These are phyloP conservation scores for Candida caryicola DNA, from an alignment of 805 yeast genomes.

Conservation along the genomic window DNA sequence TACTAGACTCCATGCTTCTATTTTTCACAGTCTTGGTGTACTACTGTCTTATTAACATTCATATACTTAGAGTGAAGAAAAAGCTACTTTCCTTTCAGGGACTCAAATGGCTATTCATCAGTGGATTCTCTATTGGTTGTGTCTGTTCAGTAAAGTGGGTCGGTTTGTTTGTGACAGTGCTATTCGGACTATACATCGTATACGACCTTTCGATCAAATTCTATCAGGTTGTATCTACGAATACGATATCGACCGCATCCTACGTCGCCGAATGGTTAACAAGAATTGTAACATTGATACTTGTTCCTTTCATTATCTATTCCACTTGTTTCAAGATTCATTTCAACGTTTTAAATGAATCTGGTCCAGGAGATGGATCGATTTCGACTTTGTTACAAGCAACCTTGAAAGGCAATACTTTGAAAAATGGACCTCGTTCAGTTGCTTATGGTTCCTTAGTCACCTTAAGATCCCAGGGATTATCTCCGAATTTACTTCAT, in stretches of 20 bases:
- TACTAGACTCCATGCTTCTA: constrained; percentile 72
- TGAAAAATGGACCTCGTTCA: constrained; percentile 65
- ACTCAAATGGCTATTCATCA: constrained; percentile 52
- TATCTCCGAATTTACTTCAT: constrained; percentile 75
- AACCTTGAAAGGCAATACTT: constrained; percentile 65
- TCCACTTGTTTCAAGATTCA: constrained; percentile 76
- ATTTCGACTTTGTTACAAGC: constrained; percentile 90
- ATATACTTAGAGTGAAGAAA: constrained; percentile 39
- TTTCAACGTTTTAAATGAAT: constrained; percentile 65
- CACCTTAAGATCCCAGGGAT: constrained; percentile 67
- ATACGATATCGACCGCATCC: constrained; percentile 14
- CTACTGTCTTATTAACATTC: constrained; percentile 43
- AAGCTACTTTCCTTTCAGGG: constrained; percentile 42
- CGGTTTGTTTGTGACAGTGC: constrained; percentile 63
- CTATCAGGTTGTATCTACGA: constrained; percentile 28
- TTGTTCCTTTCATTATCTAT: constrained; percentile 70
- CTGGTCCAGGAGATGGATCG: constrained; percentile 93
- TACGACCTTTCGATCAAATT: constrained; percentile 50
- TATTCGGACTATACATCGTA: constrained; percentile 58
- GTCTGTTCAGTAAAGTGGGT: constrained; percentile 88
- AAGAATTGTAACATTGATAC: constrained; percentile 62
- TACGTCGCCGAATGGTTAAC: constrained; percentile 69
- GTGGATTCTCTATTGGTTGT: constrained; percentile 74
- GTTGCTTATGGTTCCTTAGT: constrained; percentile 60
- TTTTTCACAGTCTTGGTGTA: constrained; percentile 60